A percentile compares a stretch with the other conserved stretches of the same genome.
Conservation (phyloP, 805 yeast genomes). For the Pichia kluyveri region DNA sequence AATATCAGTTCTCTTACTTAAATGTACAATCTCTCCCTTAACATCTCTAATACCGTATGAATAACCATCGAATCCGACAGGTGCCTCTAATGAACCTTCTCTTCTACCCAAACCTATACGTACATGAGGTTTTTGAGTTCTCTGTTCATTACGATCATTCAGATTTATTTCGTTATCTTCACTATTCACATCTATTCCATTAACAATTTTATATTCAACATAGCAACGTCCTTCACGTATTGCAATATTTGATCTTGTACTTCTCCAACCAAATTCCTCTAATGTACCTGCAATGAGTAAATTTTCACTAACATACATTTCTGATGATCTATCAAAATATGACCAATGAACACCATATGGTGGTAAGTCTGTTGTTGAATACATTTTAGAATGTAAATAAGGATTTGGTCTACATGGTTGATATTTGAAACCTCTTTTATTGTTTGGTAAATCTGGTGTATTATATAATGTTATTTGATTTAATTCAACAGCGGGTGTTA, state of each 20-base stretch:
- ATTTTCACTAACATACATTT: constrained; percentile 35
- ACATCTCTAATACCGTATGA: constrained; percentile 86
- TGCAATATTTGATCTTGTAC: constrained; percentile 64
- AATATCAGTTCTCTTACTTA: constrained; percentile 55
- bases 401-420: constrained; percentile 70
- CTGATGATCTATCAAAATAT: constrained; percentile 62
- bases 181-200: constrained; percentile 14
- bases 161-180: constrained; percentile 2
- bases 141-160: neutral
- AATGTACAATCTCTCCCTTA: constrained; percentile 65
- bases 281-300: constrained; percentile 42
- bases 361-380: constrained; percentile 64
- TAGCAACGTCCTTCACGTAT: constrained; percentile 73
- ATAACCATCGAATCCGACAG: constrained; percentile 92
- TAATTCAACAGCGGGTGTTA: constrained; percentile 10
- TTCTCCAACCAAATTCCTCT: constrained; percentile 61
- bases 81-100: constrained; percentile 87
- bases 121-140: constrained; percentile 33
- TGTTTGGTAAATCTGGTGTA: constrained; percentile 73
- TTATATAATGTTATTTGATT: constrained; percentile 24
- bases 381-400: constrained; percentile 44
- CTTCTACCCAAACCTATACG: constrained; percentile 76
- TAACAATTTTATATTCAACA: constrained; percentile 58
- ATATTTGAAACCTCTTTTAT: constrained; percentile 75
- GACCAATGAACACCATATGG: constrained; percentile 53